phyloP scores from a whole-genome alignment of 2,329 filamentous ascomycete species.

The Colletotrichum sp. region DNA sequence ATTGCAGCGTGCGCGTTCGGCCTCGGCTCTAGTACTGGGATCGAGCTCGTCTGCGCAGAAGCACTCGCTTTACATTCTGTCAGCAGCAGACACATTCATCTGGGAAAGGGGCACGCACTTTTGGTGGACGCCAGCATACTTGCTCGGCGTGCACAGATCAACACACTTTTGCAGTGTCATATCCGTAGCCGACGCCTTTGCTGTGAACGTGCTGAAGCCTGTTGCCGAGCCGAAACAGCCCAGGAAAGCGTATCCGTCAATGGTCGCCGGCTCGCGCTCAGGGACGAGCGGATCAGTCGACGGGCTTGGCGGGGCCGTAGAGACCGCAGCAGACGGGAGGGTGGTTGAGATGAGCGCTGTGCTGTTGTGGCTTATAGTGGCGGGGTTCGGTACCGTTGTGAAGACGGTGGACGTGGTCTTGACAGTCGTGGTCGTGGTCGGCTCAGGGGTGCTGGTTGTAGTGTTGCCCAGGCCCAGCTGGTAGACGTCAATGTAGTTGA shows the following conservation, averaged over 20 bases:
- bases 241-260: slow-evolving; percentile 38
- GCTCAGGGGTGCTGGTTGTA: slow-evolving; percentile 13
- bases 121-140: slow-evolving; percentile 44
- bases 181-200: slow-evolving; percentile 28
- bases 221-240: slow-evolving; percentile 48
- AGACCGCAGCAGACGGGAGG: neutral
- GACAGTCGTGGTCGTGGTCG: slow-evolving; percentile 31
- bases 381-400: slow-evolving; percentile 28
- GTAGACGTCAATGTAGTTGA: slow-evolving; percentile 60
- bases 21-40: slow-evolving; percentile 40
- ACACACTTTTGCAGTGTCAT: slow-evolving; percentile 49
- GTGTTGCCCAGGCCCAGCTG: slow-evolving; percentile 21
- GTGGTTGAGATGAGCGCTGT: slow-evolving; percentile 4
- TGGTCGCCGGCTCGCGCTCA: slow-evolving; percentile 34
- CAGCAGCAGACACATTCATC: neutral
- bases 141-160: slow-evolving; percentile 35
- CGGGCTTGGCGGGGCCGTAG: slow-evolving; percentile 3
- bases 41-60: slow-evolving; percentile 51
- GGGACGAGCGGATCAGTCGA: slow-evolving; percentile 19
- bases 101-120: slow-evolving; percentile 21
- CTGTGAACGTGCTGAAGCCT: slow-evolving; percentile 39
- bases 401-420: slow-evolving; percentile 28
- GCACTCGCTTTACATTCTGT: slow-evolving; percentile 32
- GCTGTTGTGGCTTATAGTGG: slow-evolving; percentile 8
- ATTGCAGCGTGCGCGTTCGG: slow-evolving; percentile 37